Conservation (phyloP, 2,329 filamentous ascomycete species). For the Karstenula rhodostoma region DNA sequence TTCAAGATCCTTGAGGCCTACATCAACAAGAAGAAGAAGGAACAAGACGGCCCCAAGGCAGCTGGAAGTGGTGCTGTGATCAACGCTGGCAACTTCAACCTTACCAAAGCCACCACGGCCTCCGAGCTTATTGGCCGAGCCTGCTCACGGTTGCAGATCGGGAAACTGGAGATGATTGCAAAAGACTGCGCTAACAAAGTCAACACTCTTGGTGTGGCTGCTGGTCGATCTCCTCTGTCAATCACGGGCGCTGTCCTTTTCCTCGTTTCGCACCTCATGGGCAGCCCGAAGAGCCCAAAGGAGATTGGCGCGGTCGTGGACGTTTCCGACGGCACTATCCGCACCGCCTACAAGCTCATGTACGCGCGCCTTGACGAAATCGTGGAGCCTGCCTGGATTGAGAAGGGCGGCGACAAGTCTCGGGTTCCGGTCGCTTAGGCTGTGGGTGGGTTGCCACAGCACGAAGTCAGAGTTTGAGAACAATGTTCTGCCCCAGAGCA, state of each 20-base stretch:
- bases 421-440: conserved; percentile 69
- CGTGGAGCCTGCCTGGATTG: conserved; percentile 78
- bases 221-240: conserved; percentile 91
- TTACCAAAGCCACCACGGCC: conserved; percentile 79
- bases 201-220: conserved; percentile 78
- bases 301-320: conserved; percentile 85
- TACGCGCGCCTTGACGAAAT: conserved; percentile 77
- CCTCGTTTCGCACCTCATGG: conserved; percentile 89
- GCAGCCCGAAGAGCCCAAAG: conserved; percentile 79
- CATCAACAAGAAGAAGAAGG: conserved; percentile 69
- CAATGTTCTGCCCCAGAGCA: too few species aligned
- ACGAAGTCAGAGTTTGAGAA: too few species aligned
- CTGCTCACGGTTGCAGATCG: conserved; percentile 81
- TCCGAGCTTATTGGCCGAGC: conserved; percentile 88
- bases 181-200: conserved; percentile 81
- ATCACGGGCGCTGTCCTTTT: conserved; percentile 96
- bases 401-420: conserved; percentile 74
- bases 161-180: conserved; percentile 80
- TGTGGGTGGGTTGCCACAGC: background rate
- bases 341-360: conserved; percentile 91
- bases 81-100: conserved; percentile 69
- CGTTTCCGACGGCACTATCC: conserved; percentile 96
- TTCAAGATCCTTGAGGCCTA: conserved; percentile 89
- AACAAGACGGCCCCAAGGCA: conserved; percentile 34
- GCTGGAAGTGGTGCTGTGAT: conserved; percentile 52